Evolutionary conservation across 257 asterid species (phyloP), one percentile per base, ranked within the genome.

Genomic region (Scutellaria galericulata): DNA sequence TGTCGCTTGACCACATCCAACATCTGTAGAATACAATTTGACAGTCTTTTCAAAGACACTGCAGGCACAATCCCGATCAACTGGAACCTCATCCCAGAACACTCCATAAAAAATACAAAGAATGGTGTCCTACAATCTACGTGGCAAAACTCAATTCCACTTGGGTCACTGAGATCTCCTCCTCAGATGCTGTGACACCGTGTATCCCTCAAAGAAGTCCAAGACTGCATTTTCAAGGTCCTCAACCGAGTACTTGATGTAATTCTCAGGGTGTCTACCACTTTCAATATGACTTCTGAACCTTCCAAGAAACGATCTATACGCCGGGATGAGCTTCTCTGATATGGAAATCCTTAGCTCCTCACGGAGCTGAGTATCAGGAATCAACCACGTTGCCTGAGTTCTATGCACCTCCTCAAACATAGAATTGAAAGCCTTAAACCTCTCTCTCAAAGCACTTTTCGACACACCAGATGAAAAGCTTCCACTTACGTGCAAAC

Each of bases 181-280:
- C 82, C 88, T 84, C 79, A 84, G 66, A 79, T 89, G 90, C 83
- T 85, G 94, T 11, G 96, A 89, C 6, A 86, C 86, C 5, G 91
- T 77, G 79, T 81, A 68, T 45, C 97, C 97, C 77, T 90, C 95
- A 31, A 93, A 93, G 88, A 93, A 90, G 84, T 90, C 97, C 82
- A 93, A 73, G 65, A 93, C 86, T 4, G 96, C 85, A 65, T 76
- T 79, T 89, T 93, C 98, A 61, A 93, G 95, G 72, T 93, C 97
- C 81, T 93, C 98, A 15, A 84, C 98, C 0, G 97, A 82, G 78
- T 87, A 93, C 72, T 89, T 93, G 80, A 93, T 93, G 81, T 90
- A 93, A 71, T 90, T 90, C 84, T 93, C 98, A 0, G 96, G 97
- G 77, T 93, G 97, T 80, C 86, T 86, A 71, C 96, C 97, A 57